phyloP scores from a whole-genome alignment of 164 flowering plant species.

The Kalanchoe fedtschenkoi region DNA sequence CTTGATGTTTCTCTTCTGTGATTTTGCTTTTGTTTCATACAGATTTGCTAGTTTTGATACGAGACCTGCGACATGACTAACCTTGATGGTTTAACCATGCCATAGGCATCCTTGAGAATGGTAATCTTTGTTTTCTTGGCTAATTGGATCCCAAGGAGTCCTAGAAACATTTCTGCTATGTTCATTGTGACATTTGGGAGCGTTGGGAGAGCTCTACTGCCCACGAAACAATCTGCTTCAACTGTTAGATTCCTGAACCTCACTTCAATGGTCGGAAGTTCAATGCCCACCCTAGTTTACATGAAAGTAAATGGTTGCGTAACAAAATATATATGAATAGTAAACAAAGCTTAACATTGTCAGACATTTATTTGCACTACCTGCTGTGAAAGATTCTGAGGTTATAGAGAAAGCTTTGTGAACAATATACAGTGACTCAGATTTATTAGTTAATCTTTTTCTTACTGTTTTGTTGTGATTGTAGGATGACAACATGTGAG shows the following conservation, averaged over 20 bases:
- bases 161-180: slow-evolving; percentile 44
- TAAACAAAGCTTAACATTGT: neutral
- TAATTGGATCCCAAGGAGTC: slow-evolving; percentile 41
- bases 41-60: too few relatives aligned
- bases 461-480: neutral
- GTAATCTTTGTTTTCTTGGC: slow-evolving; percentile 61
- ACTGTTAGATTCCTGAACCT: slow-evolving; percentile 58
- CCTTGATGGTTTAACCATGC: slow-evolving; percentile 83
- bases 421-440: neutral
- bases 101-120: slow-evolving; percentile 70
- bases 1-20: too few relatives aligned
- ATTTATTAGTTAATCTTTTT: neutral
- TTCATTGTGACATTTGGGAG: slow-evolving; percentile 50
- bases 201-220: slow-evolving; percentile 67
- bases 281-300: slow-evolving; percentile 59
- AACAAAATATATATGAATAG: neutral
- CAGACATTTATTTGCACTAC: neutral
- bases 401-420: neutral
- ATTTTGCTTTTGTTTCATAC: too few relatives aligned
- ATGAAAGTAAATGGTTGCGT: neutral
- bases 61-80: too few relatives aligned
- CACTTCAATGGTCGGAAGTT: slow-evolving; percentile 74
- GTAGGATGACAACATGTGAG: neutral
- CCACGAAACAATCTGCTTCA: slow-evolving; percentile 64
- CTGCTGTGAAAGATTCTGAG: neutral